A percentile compares a stretch with the other conserved stretches of the same genome.
Evolutionary conservation across 805 yeast species (phyloP).

Genomic region (Wickerhamiella slavikovae): DNA sequence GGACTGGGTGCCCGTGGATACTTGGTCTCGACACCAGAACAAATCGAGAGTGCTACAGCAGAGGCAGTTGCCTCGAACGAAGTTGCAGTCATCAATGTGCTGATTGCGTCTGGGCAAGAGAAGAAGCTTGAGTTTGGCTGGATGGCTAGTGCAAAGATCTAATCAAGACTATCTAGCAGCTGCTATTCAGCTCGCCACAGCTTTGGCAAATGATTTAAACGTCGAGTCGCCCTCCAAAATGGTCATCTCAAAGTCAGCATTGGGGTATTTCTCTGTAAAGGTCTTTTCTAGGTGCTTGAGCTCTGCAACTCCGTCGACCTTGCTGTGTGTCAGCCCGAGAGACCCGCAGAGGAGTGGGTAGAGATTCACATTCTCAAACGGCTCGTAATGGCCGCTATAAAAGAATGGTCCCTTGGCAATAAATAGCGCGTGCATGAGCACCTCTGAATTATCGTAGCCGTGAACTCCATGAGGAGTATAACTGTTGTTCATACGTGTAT

Average conservation of each 20-base stretch:
- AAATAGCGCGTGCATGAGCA: slow-evolving; percentile 69
- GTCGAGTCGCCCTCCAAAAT: slow-evolving; percentile 14
- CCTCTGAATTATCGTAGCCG: slow-evolving; percentile 62
- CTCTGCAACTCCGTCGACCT: slow-evolving; percentile 33
- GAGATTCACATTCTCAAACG: slow-evolving; percentile 53
- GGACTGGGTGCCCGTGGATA: slow-evolving; percentile 39
- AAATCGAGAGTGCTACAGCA: slow-evolving; percentile 19
- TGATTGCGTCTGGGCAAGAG: slow-evolving; percentile 38
- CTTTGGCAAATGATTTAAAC: slow-evolving; percentile 10
- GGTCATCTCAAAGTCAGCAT: slow-evolving; percentile 12
- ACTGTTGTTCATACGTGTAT: slow-evolving; percentile 26
- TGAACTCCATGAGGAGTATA: slow-evolving; percentile 61
- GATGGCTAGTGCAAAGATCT: slow-evolving; percentile 32
- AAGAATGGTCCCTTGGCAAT: slow-evolving; percentile 70
- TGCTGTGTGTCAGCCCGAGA: slow-evolving; percentile 28
- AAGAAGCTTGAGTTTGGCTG: slow-evolving; percentile 43
- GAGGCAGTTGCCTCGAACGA: slow-evolving; percentile 19
- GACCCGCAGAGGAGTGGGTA: slow-evolving; percentile 59
- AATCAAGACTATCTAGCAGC: too few species aligned
- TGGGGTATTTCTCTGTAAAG: slow-evolving; percentile 17
- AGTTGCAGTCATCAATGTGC: slow-evolving; percentile 34
- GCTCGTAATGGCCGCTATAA: slow-evolving; percentile 23
- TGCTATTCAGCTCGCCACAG: too few species aligned
- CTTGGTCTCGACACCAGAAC: slow-evolving; percentile 22
- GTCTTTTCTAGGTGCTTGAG: slow-evolving; percentile 12